phyloP scores from a whole-genome alignment of 257 asterid species.

The Solanum raphanifolium region DNA sequence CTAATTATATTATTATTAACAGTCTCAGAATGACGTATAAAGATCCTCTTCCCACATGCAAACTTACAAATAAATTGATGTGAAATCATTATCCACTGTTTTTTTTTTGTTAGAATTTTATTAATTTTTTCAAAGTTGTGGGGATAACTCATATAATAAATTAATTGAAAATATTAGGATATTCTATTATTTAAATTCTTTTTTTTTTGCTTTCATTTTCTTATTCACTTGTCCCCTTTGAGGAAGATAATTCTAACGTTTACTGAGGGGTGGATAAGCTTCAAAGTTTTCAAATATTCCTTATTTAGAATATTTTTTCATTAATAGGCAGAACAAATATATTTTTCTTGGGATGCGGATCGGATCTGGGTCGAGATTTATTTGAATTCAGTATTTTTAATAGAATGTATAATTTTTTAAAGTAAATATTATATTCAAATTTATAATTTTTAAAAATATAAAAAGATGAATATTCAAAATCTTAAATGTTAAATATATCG shows the following conservation, averaged over 20 bases:
- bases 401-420: too few species aligned
- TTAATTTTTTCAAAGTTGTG: neutral
- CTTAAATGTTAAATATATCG: too few species aligned
- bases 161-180: neutral
- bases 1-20: neutral
- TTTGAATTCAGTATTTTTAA: neutral
- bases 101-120: neutral
- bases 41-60: neutral
- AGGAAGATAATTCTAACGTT: neutral
- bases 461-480: too few species aligned
- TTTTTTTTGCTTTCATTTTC: neutral
- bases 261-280: neutral
- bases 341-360: neutral
- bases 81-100: neutral
- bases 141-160: neutral
- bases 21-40: neutral
- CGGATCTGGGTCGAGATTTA: fast-evolving
- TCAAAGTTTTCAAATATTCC: neutral
- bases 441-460: too few species aligned
- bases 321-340: neutral
- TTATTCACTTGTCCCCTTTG: neutral
- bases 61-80: neutral
- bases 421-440: too few species aligned
- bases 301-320: neutral
- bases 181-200: neutral